Evolutionary conservation across 306 rosid species (phyloP), one percentile per base, ranked within the genome.

Genomic region (Astragalus glycyphyllos): DNA sequence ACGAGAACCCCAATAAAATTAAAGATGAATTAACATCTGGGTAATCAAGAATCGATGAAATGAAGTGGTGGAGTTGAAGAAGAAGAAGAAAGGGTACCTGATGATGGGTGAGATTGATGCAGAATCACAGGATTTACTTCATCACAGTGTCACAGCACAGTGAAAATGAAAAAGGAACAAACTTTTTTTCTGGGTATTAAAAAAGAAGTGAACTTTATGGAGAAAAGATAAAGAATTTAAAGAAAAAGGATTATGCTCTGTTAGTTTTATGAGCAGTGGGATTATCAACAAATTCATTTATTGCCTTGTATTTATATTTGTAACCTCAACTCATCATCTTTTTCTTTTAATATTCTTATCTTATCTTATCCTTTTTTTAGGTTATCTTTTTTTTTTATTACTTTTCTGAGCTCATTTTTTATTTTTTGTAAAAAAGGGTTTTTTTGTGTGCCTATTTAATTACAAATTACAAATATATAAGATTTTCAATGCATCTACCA

Each of bases 61-160:
- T 2, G 72, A 23, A 23, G 29, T 23, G 29, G 29, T 23, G 31
- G 31, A 26, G 31, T 26, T 26, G 31, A 26, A 26, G 31, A 72
- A 69, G 74, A 10, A 50, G 72, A 15, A 20, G 23, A 64, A 56
- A 65, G 47, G 67, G 66, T 71, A 86, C 80, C 85, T 76, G 86
- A 63, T 77, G 86, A 68, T 41, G 37, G 35, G 45, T 58, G 72
- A 41, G 40, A 20, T 60, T 51, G 65, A 29, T 38, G 58, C 64
- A 38, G 64, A 8, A 35, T 11, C 11, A 7, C 11, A 6, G 45
- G 3, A 40, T 10, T 77, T 65, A 73, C 71, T 76, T 44, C 80
- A 76, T 62, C 56, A 76, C 13, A 11, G 57, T 23, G 69, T 38
- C 59, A 16, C 31, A 26, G 31, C 31, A 26, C 31, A 26, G 31